phyloP scores from a whole-genome alignment of 805 yeast genomes.

The Jamesozyma spencerorum region DNA sequence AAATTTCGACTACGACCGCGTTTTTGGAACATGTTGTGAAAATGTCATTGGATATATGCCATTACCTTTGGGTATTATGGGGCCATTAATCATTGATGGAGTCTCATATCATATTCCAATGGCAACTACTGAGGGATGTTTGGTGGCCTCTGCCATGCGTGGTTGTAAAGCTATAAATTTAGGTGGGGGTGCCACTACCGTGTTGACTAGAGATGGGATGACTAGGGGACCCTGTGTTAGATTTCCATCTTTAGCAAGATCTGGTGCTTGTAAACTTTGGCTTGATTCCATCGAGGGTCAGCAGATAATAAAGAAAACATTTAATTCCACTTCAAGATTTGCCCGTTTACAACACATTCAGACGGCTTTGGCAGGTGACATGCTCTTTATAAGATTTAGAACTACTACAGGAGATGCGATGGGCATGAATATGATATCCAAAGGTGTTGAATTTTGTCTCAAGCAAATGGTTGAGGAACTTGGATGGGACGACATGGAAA shows the following conservation, averaged over 20 bases:
- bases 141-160: conserved; percentile 97
- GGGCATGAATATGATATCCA: conserved; percentile 99
- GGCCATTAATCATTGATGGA: conserved; percentile 89
- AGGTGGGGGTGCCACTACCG: conserved; percentile 93
- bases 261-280: conserved; percentile 94
- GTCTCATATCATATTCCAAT: conserved; percentile 85
- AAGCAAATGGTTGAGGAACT: conserved; percentile 76
- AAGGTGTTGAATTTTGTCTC: conserved; percentile 88
- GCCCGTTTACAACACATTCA: conserved; percentile 87
- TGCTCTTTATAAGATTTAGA: conserved; percentile 81
- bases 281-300: conserved; percentile 94
- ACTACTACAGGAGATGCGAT: conserved; percentile 99
- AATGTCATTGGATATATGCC: conserved; percentile 97
- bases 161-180: conserved; percentile 97
- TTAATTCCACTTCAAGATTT: conserved; percentile 93
- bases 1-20: conserved; percentile 87
- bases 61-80: conserved; percentile 94
- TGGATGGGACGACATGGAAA: conserved; percentile 90
- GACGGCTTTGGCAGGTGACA: conserved; percentile 90
- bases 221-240: conserved; percentile 98
- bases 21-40: conserved; percentile 98
- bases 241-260: conserved; percentile 71
- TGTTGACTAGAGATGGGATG: conserved; percentile 94
- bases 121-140: conserved; percentile 99
- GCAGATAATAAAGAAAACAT: conserved; percentile 68